Percentiles rank a stretch among this genome's conserved stretches.
Conservation (phyloP, 2,329 filamentous ascomycete species). For the Mariannaea elegans region DNA sequence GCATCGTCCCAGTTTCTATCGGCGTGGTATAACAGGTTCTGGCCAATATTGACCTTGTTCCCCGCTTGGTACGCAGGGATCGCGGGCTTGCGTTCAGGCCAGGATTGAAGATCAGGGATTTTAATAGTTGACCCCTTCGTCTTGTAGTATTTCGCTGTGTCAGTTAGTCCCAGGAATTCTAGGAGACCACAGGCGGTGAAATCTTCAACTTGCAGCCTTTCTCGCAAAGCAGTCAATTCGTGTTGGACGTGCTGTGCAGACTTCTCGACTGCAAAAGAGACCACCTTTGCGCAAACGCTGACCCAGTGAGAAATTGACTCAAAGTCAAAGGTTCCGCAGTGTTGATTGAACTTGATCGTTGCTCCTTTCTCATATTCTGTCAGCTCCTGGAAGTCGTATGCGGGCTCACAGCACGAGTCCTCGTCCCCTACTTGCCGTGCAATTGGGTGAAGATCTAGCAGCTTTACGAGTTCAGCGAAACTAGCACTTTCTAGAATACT, state of each 20-base stretch:
- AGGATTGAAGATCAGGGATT: slow-evolving; percentile 19
- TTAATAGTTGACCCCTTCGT: neutral
- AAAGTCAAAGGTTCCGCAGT: slow-evolving; percentile 28
- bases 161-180: neutral
- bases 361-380: neutral
- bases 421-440: neutral
- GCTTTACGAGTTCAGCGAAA: slow-evolving; percentile 5
- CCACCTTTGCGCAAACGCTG: slow-evolving; percentile 16
- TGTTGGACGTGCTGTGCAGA: neutral
- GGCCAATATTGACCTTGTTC: neutral
- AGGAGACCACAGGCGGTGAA: slow-evolving; percentile 12
- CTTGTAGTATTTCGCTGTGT: slow-evolving; percentile 1
- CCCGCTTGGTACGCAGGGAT: slow-evolving; percentile 4
- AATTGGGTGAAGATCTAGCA: slow-evolving; percentile 9
- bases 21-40: neutral
- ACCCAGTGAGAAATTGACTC: slow-evolving; percentile 23
- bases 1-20: neutral
- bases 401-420: slow-evolving; percentile 5
- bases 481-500: slow-evolving; percentile 2
- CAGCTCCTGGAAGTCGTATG: slow-evolving; percentile 21
- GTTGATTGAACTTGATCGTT: slow-evolving; percentile 27
- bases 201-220: neutral
- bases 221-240: neutral
- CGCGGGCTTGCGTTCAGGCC: slow-evolving; percentile 1
- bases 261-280: neutral